Base-by-base conservation (phyloP, 2,329 filamentous ascomycete species). In the Pyrenochaeta sp. region DNA sequence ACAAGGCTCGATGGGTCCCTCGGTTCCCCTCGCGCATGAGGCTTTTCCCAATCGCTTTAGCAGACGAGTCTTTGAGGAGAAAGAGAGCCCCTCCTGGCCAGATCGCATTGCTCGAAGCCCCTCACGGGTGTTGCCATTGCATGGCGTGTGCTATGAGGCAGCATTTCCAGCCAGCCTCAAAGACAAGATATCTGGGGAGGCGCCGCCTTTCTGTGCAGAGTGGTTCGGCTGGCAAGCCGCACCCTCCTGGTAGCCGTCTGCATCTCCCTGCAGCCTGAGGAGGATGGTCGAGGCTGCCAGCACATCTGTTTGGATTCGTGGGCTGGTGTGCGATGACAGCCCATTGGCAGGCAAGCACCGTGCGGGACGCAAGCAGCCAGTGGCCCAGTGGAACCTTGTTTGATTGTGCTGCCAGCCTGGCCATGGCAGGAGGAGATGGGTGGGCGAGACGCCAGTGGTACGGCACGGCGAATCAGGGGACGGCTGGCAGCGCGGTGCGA, bases 201-300 rank as follows among this genome's bases (percentile, higher is more conserved):
- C 23, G 13, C 35, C 18, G 23, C 41, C 35, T 18, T 30, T 24
- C 10, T 29, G 18, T 34, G 29, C 41, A 23, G 22, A 17, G 20
- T 13, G 29, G 18, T 21, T 26, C 22, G 41, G 41, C 28, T 29
- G 35, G 34, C 23, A 35, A 26, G 29, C 24, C 28, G 6, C 20
- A 37, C 26, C 14, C 18, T 30, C 29, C 31, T 42, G 30, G 31
- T 42, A 35, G 7, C 6, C 19, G 19, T 20, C 6, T 34, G 31
- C 31, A 23, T 22, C 31, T 34, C 19, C 31, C 22, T 34, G 19
- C 31, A 34, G 6, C 18, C 23, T 22, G 40, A 47, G 35, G 42
- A 34, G 21, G 35, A 32, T 46, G 35, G 35, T 44, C 32, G 39
- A 41, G 39, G 34, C 23, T 48, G 46, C 36, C 50, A 46, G 31